These are phyloP conservation scores for Coemansia sp. DNA, from an alignment of 192 early-diverging fungal species.

Conservation along the genomic window DNA sequence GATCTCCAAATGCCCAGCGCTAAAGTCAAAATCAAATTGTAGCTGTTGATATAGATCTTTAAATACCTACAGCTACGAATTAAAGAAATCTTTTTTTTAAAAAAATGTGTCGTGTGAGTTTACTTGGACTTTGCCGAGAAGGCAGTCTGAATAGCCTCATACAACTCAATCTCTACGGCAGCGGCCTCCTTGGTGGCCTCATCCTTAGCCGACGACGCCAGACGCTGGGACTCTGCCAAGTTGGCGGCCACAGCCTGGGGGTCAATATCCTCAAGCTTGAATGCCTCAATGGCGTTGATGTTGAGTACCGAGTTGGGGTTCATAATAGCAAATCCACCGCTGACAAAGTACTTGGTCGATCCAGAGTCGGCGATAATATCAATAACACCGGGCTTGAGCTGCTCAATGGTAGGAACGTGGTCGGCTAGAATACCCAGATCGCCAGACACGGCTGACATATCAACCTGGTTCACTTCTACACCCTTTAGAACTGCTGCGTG, in stretches of 20 bases:
- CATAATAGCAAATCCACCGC: slow-evolving; percentile 96
- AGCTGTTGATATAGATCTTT: neutral
- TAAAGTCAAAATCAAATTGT: neutral
- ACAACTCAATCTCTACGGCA: slow-evolving; percentile 86
- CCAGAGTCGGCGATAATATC: slow-evolving; percentile 74
- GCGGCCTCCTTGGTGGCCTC: slow-evolving; percentile 83
- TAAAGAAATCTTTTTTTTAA: neutral
- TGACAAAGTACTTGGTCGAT: slow-evolving; percentile 93
- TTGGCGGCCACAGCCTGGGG: slow-evolving; percentile 73
- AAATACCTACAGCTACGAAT: neutral
- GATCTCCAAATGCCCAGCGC: neutral
- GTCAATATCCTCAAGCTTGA: slow-evolving; percentile 87
- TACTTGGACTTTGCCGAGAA: slow-evolving; percentile 53
- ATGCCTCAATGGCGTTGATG: slow-evolving; percentile 97
- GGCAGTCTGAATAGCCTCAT: slow-evolving; percentile 83
- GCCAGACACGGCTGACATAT: slow-evolving; percentile 89
- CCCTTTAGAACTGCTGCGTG: slow-evolving; percentile 85
- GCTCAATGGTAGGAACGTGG: slow-evolving; percentile 97
- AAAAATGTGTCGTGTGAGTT: neutral
- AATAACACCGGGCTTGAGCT: slow-evolving; percentile 89
- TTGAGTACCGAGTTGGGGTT: slow-evolving; percentile 96
- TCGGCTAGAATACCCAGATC: slow-evolving; percentile 98
- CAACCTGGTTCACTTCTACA: slow-evolving; percentile 85
- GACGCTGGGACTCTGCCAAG: slow-evolving; percentile 82
- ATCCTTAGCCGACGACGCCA: slow-evolving; percentile 62